Percentiles rank a stretch among this genome's conserved stretches.
These are phyloP conservation scores for Trypanosoma rangeli DNA, from an alignment of 208 protist species.

Conservation along the genomic window DNA sequence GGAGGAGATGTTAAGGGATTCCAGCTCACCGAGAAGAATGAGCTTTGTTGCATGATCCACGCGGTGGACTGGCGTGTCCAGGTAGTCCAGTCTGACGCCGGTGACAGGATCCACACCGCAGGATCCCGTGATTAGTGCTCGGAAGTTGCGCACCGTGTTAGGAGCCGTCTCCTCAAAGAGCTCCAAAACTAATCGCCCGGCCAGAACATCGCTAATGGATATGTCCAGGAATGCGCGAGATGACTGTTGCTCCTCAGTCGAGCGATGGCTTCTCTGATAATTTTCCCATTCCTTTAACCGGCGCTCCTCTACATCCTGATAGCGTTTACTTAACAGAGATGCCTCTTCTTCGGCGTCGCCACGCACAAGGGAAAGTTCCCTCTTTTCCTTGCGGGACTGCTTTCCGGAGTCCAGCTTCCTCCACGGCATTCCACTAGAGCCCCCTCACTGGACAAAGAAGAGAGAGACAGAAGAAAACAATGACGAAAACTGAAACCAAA, in stretches of 20 bases:
- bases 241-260: slow-evolving; percentile 67
- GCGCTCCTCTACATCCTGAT: slow-evolving; percentile 76
- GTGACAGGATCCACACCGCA: slow-evolving; percentile 50
- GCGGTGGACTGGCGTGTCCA: slow-evolving; percentile 53
- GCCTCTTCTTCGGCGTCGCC: slow-evolving; percentile 19
- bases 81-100: slow-evolving; percentile 75
- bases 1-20: slow-evolving; percentile 30
- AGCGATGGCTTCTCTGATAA: slow-evolving; percentile 79
- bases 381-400: slow-evolving; percentile 10
- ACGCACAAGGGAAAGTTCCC: slow-evolving; percentile 1
- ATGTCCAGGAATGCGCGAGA: slow-evolving; percentile 84
- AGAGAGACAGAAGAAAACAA: neutral
- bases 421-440: slow-evolving; percentile 9
- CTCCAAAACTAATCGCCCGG: slow-evolving; percentile 84
- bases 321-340: slow-evolving; percentile 34
- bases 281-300: slow-evolving; percentile 89
- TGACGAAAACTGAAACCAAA: neutral
- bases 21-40: slow-evolving; percentile 53
- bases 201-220: slow-evolving; percentile 65
- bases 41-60: slow-evolving; percentile 60
- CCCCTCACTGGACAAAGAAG: neutral
- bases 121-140: slow-evolving; percentile 77
- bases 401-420: slow-evolving; percentile 4
- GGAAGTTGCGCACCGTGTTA: slow-evolving; percentile 89
- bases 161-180: slow-evolving; percentile 87